These are phyloP conservation scores for Ceriops zippeliana DNA, from an alignment of 345 rosid species.

Conservation along the genomic window DNA sequence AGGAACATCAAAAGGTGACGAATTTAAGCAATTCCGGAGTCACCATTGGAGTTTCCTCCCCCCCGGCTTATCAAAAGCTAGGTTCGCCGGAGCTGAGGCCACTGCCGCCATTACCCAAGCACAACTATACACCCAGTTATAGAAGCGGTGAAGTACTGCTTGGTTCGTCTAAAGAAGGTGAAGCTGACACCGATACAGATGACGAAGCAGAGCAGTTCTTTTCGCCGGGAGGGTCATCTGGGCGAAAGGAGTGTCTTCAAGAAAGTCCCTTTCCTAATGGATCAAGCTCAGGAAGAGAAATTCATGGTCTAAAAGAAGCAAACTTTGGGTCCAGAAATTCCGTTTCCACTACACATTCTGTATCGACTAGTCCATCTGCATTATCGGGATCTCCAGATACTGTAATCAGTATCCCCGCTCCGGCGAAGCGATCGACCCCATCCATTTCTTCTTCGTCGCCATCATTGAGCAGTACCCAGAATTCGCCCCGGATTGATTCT, in stretches of 20 bases:
- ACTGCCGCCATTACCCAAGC: slow-evolving; percentile 72
- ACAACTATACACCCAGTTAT: slow-evolving; percentile 36
- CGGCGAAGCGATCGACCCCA: slow-evolving; percentile 6
- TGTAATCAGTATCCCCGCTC: slow-evolving; percentile 25
- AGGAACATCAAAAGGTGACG: slow-evolving; percentile 26
- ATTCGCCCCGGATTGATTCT: slow-evolving; percentile 13
- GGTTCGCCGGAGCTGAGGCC: slow-evolving; percentile 95
- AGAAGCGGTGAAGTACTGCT: slow-evolving; percentile 40
- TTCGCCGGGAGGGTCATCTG: slow-evolving; percentile 83
- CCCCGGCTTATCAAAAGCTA: slow-evolving; percentile 44
- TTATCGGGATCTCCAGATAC: slow-evolving; percentile 40
- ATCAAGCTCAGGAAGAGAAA: slow-evolving; percentile 46
- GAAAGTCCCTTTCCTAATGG: slow-evolving; percentile 21
- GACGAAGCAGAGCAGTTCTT: slow-evolving; percentile 63
- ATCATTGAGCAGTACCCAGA: slow-evolving; percentile 9
- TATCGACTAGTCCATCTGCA: slow-evolving; percentile 41
- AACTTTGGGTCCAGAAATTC: slow-evolving; percentile 49
- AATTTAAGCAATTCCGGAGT: slow-evolving; percentile 34
- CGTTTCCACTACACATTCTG: slow-evolving; percentile 49
- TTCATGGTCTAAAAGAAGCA: slow-evolving; percentile 27
- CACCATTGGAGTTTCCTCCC: slow-evolving; percentile 45
- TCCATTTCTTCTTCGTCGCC: slow-evolving; percentile 14
- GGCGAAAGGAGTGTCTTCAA: slow-evolving; percentile 41
- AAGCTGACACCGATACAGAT: slow-evolving; percentile 38
- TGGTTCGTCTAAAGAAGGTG: slow-evolving; percentile 29